Percentiles rank a stretch among this genome's conserved stretches.
Evolutionary conservation across 2,329 filamentous ascomycete species (phyloP).

Genomic region (Microdochium paspali): DNA sequence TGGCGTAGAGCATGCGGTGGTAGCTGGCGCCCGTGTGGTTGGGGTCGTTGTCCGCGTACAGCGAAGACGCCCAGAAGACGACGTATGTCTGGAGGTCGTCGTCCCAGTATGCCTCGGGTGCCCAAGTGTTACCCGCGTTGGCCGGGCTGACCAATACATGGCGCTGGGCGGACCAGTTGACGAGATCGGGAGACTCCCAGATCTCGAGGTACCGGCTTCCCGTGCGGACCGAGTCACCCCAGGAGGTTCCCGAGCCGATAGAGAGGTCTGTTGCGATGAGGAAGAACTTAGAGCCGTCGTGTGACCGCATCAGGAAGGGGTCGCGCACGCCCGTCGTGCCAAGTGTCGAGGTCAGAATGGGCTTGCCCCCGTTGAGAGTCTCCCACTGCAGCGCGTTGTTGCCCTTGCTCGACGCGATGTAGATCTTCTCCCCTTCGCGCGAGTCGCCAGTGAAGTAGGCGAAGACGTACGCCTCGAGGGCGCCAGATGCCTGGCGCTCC

Average conservation of each 20-base stretch:
- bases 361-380: slow-evolving; percentile 36
- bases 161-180: slow-evolving; percentile 40
- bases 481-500: slow-evolving; percentile 8
- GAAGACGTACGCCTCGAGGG: slow-evolving; percentile 37
- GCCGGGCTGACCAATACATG: slow-evolving; percentile 37
- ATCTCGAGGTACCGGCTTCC: slow-evolving; percentile 42
- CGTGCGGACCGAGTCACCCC: slow-evolving; percentile 33
- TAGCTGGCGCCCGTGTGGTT: slow-evolving; percentile 32
- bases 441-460: slow-evolving; percentile 39
- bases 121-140: slow-evolving; percentile 44
- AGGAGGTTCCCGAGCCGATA: slow-evolving; percentile 43
- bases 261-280: slow-evolving; percentile 43
- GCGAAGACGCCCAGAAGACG: slow-evolving; percentile 36
- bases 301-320: slow-evolving; percentile 41
- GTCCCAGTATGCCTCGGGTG: slow-evolving; percentile 41
- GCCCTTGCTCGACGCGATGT: slow-evolving; percentile 38
- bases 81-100: slow-evolving; percentile 28
- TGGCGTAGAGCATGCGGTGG: slow-evolving; percentile 42
- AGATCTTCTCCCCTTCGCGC: slow-evolving; percentile 39
- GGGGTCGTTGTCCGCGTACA: slow-evolving; percentile 30
- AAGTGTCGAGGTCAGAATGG: slow-evolving; percentile 31
- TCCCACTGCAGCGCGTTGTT: slow-evolving; percentile 42
- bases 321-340: slow-evolving; percentile 42
- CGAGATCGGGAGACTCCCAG: slow-evolving; percentile 41
- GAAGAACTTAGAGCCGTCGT: slow-evolving; percentile 39